A percentile compares a stretch with the other conserved stretches of the same genome.
These are phyloP conservation scores for Fistulifera solaris DNA, from an alignment of 108 stramenopile genomes.

Conservation along the genomic window DNA sequence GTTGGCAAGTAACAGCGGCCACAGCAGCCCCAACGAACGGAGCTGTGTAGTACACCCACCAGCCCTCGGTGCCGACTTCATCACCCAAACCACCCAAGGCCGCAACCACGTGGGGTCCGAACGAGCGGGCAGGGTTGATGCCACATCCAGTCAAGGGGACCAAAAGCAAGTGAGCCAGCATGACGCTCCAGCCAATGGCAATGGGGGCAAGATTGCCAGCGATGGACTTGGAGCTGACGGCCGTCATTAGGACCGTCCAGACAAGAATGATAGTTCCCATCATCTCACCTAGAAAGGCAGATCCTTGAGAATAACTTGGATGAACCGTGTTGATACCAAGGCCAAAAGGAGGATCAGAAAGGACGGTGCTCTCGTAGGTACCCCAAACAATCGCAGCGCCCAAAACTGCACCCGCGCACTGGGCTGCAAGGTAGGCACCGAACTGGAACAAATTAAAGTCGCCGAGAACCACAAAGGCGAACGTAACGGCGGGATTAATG, in stretches of 20 bases:
- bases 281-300: slow-evolving; percentile 36
- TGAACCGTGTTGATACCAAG: slow-evolving; percentile 33
- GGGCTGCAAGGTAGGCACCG: slow-evolving; percentile 14
- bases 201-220: slow-evolving; percentile 15
- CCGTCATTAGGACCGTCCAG: slow-evolving; percentile 21
- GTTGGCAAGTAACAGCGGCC: not conserved
- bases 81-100: slow-evolving; percentile 12
- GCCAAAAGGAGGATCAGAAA: slow-evolving; percentile 25
- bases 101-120: slow-evolving; percentile 41
- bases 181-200: slow-evolving; percentile 31
- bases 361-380: slow-evolving; percentile 15
- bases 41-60: slow-evolving; percentile 33
- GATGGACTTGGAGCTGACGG: slow-evolving; percentile 17
- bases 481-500: slow-evolving; percentile 39
- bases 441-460: slow-evolving; percentile 12
- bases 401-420: slow-evolving; percentile 26
- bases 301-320: slow-evolving; percentile 10
- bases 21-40: slow-evolving; percentile 29
- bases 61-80: slow-evolving; percentile 6
- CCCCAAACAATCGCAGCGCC: slow-evolving; percentile 23
- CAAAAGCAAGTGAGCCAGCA: slow-evolving; percentile 24
- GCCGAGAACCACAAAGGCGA: slow-evolving; percentile 21
- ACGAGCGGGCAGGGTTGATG: slow-evolving; percentile 47
- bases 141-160: slow-evolving; percentile 54
- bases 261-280: slow-evolving; percentile 34